Evolutionary conservation across 2,329 filamentous ascomycete genomes (phyloP).

Genomic region (Byssoonygena ceratinophila): DNA sequence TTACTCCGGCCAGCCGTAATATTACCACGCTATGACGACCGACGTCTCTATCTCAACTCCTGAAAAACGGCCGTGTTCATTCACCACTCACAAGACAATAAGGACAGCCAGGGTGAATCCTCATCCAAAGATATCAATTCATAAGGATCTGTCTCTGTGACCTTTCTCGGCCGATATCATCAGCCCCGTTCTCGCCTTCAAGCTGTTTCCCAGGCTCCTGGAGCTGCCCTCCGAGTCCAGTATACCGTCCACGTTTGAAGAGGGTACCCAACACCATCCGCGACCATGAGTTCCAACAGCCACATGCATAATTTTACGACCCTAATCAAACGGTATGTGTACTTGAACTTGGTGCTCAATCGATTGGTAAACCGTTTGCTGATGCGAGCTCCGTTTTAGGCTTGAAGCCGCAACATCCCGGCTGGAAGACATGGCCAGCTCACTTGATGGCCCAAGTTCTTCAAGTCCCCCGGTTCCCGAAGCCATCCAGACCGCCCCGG

Average conservation of each 20-base stretch:
- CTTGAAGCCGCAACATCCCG: constrained; percentile 94
- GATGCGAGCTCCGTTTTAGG: constrained; percentile 46
- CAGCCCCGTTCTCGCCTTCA: not conserved
- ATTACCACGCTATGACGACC: constrained; percentile 6
- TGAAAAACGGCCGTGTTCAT: not conserved
- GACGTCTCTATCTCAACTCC: not conserved
- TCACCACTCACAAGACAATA: not conserved
- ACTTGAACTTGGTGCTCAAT: not conserved
- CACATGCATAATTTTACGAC: constrained; percentile 96
- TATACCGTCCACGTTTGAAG: not conserved
- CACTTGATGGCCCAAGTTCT: constrained; percentile 43
- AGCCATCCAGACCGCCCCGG: constrained; percentile 17
- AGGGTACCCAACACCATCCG: not conserved
- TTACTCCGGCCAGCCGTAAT: not conserved
- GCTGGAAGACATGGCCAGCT: constrained; percentile 87
- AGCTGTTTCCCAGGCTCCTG: not conserved
- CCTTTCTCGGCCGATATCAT: not conserved
- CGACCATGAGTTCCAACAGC: constrained; percentile 53
- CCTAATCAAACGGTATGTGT: constrained; percentile 84
- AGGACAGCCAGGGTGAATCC: not conserved
- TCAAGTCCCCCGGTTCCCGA: constrained; percentile 27
- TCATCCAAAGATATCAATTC: not conserved
- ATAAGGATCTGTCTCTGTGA: not conserved
- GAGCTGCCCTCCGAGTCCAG: not conserved
- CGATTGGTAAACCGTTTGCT: not conserved